Conservation (phyloP, 2,329 filamentous ascomycete species). For the Colletotrichum eleusines region DNA sequence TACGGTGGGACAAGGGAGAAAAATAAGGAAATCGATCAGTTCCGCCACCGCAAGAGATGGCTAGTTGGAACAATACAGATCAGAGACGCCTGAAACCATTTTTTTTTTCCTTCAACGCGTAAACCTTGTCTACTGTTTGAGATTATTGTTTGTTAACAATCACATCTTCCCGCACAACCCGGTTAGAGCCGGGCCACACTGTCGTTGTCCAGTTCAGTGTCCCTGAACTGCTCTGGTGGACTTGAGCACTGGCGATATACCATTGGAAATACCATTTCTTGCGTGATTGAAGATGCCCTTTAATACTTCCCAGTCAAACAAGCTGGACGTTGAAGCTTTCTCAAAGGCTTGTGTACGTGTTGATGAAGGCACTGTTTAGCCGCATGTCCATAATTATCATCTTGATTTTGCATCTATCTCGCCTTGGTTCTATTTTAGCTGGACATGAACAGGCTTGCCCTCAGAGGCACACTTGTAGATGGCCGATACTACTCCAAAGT, state of each 20-base stretch:
- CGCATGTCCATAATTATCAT: neutral
- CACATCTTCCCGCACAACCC: too few relatives aligned
- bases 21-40: neutral
- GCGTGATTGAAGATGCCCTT: too few relatives aligned
- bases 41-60: neutral
- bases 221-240: neutral
- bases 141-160: too few relatives aligned
- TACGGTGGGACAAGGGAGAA: neutral
- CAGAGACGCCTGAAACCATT: neutral
- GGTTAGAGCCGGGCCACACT: too few relatives aligned
- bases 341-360: neutral
- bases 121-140: neutral
- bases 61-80: neutral
- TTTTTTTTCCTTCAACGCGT: neutral
- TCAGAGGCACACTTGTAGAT: conserved; percentile 23
- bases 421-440: neutral
- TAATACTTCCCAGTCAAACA: too few relatives aligned
- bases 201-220: too few relatives aligned
- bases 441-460: neutral
- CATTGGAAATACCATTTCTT: too few relatives aligned
- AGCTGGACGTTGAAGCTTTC: too few relatives aligned
- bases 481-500: conserved; percentile 18
- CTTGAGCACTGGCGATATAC: too few relatives aligned
- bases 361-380: neutral
- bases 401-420: neutral